A percentile compares a stretch with the other conserved stretches of the same genome.
These are phyloP conservation scores for Thielaviopsis punctulata DNA, from an alignment of 2,329 filamentous ascomycete genomes.

Conservation along the genomic window DNA sequence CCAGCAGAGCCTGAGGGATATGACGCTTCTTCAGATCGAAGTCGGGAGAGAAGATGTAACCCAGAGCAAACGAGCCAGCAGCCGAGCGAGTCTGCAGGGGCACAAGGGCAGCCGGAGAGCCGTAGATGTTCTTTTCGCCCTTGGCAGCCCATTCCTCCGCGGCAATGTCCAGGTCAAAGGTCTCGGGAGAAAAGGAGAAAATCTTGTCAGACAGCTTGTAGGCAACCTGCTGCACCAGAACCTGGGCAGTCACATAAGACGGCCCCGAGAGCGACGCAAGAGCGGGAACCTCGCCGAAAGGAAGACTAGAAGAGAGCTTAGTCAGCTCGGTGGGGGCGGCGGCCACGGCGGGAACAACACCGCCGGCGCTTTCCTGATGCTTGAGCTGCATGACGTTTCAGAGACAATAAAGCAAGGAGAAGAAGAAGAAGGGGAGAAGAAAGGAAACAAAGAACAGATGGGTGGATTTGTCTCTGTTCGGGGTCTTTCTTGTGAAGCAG, in stretches of 20 bases:
- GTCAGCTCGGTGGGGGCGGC: conserved; percentile 6
- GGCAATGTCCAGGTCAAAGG: conserved; percentile 77
- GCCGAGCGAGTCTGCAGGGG: conserved; percentile 75
- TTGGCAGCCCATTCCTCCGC: conserved; percentile 58
- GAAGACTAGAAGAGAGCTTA: conserved; percentile 30
- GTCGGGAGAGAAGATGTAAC: conserved; percentile 95
- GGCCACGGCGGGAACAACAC: neutral
- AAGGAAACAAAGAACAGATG: neutral
- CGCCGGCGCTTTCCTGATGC: conserved; percentile 12
- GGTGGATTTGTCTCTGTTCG: neutral
- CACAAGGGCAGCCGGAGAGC: conserved; percentile 60
- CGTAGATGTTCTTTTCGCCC: conserved; percentile 62
- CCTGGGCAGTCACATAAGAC: conserved; percentile 84
- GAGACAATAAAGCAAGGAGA: neutral
- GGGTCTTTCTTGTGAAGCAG: neutral
- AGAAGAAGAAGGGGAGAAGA: neutral
- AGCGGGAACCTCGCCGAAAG: conserved; percentile 38
- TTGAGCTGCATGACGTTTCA: conserved; percentile 14
- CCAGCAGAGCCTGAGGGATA: conserved; percentile 79
- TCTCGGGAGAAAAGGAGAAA: conserved; percentile 89
- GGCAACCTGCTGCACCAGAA: conserved; percentile 86
- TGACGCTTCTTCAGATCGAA: conserved; percentile 84
- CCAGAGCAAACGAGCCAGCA: conserved; percentile 78
- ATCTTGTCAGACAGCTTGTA: conserved; percentile 93
- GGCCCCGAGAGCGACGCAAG: conserved; percentile 57